Evolutionary conservation across 768 basidiomycete genomes (phyloP), one percentile per base, ranked within the genome.

Genomic region (Macrolepiota albuminosa): DNA sequence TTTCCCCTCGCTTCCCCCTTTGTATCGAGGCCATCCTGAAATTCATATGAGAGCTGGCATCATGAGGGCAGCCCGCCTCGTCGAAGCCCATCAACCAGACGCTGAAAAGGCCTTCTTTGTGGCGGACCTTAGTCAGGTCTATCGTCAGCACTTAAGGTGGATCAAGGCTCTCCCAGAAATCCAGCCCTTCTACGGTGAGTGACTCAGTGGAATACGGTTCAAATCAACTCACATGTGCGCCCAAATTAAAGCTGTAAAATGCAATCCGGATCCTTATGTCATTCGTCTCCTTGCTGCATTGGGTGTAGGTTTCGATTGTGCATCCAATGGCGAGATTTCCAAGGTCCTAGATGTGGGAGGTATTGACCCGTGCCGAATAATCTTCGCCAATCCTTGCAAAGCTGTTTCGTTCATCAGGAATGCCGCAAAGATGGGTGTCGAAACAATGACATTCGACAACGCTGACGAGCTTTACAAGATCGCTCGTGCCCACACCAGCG

Each of bases 381-480:
- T 98, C 70, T 99, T 94, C 68, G 97, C 97, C 64, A 99, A 99
- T 75, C 97, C 97, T 0, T 98, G 97, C 88, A 99, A 99, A 76
- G 91, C 97, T 3, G 81, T 84, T 7, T 96, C 94, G 0, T 97
- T 95, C 76, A 83, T 99, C 67, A 89, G 93, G 48, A 84, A 86
- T 65, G 91, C 97, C 16, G 87, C 87, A 43, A 85, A 82, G 66
- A 73, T 78, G 36, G 87, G 90, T n/a, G 95, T 98, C 54, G 82
- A 92, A 69, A 86, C 82, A 76, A 97, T 98, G 96, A 98, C 96
- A 5, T 99, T 99, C 70, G 97, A 99, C 78, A 99, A 98, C 73
- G 83, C 83, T 37, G 97, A 99, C 75, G 97, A 99, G 71, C 78
- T 99, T 18, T 83, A 89, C 85, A 99, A 99, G 77, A 85, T 98